Base-by-base conservation (phyloP, 257 asterid species). In the Solanum sitiens region DNA sequence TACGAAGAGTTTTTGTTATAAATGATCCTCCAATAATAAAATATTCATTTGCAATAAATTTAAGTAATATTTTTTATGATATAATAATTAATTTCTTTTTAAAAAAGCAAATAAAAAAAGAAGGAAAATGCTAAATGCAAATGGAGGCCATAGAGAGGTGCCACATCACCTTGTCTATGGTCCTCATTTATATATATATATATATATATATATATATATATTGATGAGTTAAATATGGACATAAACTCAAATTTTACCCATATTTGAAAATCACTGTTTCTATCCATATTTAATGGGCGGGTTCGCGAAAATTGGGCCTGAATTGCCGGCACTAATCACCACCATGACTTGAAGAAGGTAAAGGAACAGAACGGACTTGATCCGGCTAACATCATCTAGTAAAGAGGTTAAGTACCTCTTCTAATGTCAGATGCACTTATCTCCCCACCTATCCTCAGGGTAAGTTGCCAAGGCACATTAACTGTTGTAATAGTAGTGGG, bases 391-490 rank as follows among this genome's bases (percentile, higher is more conserved):
- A 88, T 96, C 99, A 47, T 95, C 99, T 12, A 94, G 89, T 80
- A 95, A 95, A 89, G 67, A 97, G 90, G 61, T 97, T 95, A 75
- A 97, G 91, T 97, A 95, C 84, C 91, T 97, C 98, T 59, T 95
- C 95, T 87, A 92, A 80, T 2, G 98, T 93, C 94, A 12, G 93
- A 92, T 4, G 97, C 98, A 79, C 95, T 94, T 89, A 92, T 95
- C 91, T 94, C 23, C 96, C 98, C 98, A 97, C 88, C 94, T 92
- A 86, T 95, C 95, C 39, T 95, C 98, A 1, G 95, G 92, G 85
- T 95, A 95, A 35, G 94, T 92, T 73, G 89, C 96, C 87, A 97
- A 86, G 61, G 98, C 72, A 25, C 15, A n/a, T 65, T 65, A n/a
- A n/a, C n/a, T 65, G 18, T 65, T 65, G 33, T 8, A 65, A 65